Conservation (phyloP, 164 flowering plant genomes). For the Echeveria elegans region DNA sequence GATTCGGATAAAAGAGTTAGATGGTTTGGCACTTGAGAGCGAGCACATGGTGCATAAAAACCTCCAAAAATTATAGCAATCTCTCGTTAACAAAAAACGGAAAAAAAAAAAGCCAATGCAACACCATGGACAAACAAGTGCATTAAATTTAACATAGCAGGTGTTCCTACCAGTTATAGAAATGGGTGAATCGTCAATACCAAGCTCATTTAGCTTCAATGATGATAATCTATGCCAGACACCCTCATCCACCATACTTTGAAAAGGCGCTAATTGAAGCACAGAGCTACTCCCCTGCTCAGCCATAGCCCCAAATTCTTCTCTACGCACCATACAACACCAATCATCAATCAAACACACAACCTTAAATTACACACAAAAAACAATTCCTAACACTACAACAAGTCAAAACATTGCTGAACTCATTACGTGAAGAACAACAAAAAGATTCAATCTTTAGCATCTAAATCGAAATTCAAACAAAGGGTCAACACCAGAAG, state of each 20-base stretch:
- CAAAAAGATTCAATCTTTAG: not conserved
- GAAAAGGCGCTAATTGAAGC: slow-evolving; percentile 61
- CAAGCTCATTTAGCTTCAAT: slow-evolving; percentile 73
- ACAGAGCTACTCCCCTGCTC: slow-evolving; percentile 20
- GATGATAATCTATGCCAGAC: slow-evolving; percentile 84
- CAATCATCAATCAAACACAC: too few species aligned
- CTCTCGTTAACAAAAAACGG: not conserved
- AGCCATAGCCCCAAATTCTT: slow-evolving; percentile 22
- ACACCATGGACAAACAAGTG: not conserved
- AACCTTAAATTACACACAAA: too few species aligned
- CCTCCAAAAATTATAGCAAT: slow-evolving; percentile 36
- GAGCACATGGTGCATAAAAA: slow-evolving; percentile 86
- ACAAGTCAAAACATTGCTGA: not conserved
- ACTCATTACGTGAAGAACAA: not conserved
- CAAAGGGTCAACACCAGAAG: not conserved
- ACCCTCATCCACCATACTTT: slow-evolving; percentile 77
- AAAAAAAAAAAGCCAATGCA: not conserved
- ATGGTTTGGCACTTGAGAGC: slow-evolving; percentile 64
- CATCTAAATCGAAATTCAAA: not conserved
- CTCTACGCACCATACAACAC: too few species aligned
- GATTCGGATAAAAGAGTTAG: slow-evolving; percentile 80
- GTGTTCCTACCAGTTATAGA: slow-evolving; percentile 46
- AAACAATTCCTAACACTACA: too few species aligned
- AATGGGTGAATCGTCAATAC: slow-evolving; percentile 83
- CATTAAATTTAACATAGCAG: not conserved